A percentile compares a stretch with the other conserved stretches of the same genome.
These are phyloP conservation scores for Aspergillus sclerotiicarbonarius DNA, from an alignment of 495 filamentous ascomycete species.

Conservation along the genomic window DNA sequence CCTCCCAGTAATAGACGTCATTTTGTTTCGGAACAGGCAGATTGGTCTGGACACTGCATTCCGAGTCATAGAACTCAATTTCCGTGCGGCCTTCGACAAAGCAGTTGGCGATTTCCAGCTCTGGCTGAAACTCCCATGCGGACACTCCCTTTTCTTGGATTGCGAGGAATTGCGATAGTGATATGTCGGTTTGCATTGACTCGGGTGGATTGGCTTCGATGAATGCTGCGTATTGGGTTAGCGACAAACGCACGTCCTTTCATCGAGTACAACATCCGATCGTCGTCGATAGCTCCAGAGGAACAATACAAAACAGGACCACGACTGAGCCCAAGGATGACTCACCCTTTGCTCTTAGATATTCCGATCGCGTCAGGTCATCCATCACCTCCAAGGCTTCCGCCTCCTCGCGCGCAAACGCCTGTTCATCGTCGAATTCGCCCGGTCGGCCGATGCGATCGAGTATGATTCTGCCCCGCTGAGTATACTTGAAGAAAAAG, in stretches of 20 bases:
- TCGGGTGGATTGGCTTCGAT: constrained; percentile 93
- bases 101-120: constrained; percentile 97
- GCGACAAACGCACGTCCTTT: not conserved
- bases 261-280: not conserved
- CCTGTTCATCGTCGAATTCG: constrained; percentile 97
- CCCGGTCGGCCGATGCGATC: constrained; percentile 92
- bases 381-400: constrained; percentile 96
- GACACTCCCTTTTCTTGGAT: constrained; percentile 99
- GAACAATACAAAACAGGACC: not conserved
- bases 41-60: constrained; percentile 96
- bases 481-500: constrained; percentile 93
- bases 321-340: not conserved
- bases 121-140: constrained; percentile 98
- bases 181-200: constrained; percentile 94
- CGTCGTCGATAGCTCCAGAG: not conserved
- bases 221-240: constrained; percentile 62
- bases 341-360: constrained; percentile 91
- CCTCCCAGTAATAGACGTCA: constrained; percentile 99
- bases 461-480: constrained; percentile 83
- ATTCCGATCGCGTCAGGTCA: constrained; percentile 85
- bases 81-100: constrained; percentile 96
- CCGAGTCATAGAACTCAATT: constrained; percentile 97
- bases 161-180: constrained; percentile 92
- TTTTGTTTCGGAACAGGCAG: constrained; percentile 97
- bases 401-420: constrained; percentile 86